Percentiles rank a stretch among this genome's conserved stretches.
These are phyloP conservation scores for Stromatinia cepivora DNA, from an alignment of 2,329 filamentous ascomycete genomes.

Conservation along the genomic window DNA sequence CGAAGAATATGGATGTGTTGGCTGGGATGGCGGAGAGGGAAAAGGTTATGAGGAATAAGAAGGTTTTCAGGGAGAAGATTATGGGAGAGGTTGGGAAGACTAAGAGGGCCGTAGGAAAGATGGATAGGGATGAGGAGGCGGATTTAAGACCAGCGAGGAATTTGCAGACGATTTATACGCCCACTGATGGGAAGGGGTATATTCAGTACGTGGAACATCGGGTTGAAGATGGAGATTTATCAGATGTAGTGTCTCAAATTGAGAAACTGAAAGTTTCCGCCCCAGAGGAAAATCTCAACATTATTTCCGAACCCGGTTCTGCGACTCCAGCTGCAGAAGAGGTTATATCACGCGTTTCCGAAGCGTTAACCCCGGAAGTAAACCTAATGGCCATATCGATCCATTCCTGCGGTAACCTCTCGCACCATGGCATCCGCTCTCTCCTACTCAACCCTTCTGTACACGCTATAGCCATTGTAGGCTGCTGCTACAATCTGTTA, in stretches of 20 bases:
- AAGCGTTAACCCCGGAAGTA: slow-evolving; percentile 14
- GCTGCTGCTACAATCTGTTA: slow-evolving; percentile 96
- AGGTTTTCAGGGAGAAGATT: slow-evolving; percentile 58
- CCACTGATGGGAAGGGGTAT: slow-evolving; percentile 63
- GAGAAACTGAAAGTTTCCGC: slow-evolving; percentile 45
- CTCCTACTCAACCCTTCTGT: slow-evolving; percentile 82
- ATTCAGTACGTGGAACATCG: slow-evolving; percentile 78
- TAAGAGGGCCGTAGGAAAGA: neutral
- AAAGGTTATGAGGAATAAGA: slow-evolving; percentile 78
- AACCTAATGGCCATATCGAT: slow-evolving; percentile 86
- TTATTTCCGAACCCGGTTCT: neutral
- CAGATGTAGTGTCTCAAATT: slow-evolving; percentile 64
- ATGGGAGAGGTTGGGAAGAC: slow-evolving; percentile 43
- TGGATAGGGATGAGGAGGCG: slow-evolving; percentile 33
- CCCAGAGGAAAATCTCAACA: slow-evolving; percentile 1
- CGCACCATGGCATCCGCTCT: slow-evolving; percentile 88
- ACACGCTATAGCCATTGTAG: slow-evolving; percentile 89
- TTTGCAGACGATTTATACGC: slow-evolving; percentile 54
- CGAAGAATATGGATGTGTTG: slow-evolving; percentile 78
- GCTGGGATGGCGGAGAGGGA: slow-evolving; percentile 75
- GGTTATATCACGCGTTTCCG: neutral
- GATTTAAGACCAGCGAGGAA: slow-evolving; percentile 55
- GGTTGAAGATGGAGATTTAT: slow-evolving; percentile 71
- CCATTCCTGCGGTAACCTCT: slow-evolving; percentile 96
- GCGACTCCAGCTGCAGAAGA: neutral